These are phyloP conservation scores for Plasmodium billcollinsi DNA, from an alignment of 169 alveolate genomes.

Conservation along the genomic window DNA sequence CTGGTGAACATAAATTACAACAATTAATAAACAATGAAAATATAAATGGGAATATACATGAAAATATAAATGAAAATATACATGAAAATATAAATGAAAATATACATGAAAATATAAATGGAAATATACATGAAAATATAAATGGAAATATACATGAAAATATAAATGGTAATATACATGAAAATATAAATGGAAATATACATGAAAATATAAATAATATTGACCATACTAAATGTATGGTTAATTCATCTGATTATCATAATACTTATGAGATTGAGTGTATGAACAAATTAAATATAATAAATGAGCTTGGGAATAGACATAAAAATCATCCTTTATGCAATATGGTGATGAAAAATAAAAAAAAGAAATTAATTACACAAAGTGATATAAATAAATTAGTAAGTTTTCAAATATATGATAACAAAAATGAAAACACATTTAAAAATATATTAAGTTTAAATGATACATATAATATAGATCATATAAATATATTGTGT, in stretches of 20 bases:
- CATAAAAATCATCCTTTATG: neutral
- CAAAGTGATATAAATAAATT: constrained; percentile 3
- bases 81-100: neutral
- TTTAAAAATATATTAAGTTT: constrained; percentile 26
- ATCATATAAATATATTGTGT: constrained; percentile 64
- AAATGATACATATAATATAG: constrained; percentile 20
- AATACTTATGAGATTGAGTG: too few relatives aligned
- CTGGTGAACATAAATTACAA: neutral
- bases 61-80: neutral
- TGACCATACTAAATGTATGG: too few relatives aligned
- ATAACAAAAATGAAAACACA: constrained; percentile 1
- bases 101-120: too few relatives aligned
- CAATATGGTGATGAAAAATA: neutral
- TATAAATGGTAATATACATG: too few relatives aligned
- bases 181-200: too few relatives aligned
- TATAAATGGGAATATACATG: neutral
- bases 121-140: too few relatives aligned
- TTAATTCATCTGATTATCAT: too few relatives aligned
- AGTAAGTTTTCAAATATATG: constrained; percentile 54
- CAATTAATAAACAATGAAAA: constrained; percentile 5
- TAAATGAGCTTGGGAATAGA: neutral
- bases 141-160: neutral
- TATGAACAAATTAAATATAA: neutral
- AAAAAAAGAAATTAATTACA: neutral
- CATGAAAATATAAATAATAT: too few relatives aligned